These are phyloP conservation scores for Neolentinus lepideus DNA, from an alignment of 1,284 basidiomycete species.

Conservation along the genomic window DNA sequence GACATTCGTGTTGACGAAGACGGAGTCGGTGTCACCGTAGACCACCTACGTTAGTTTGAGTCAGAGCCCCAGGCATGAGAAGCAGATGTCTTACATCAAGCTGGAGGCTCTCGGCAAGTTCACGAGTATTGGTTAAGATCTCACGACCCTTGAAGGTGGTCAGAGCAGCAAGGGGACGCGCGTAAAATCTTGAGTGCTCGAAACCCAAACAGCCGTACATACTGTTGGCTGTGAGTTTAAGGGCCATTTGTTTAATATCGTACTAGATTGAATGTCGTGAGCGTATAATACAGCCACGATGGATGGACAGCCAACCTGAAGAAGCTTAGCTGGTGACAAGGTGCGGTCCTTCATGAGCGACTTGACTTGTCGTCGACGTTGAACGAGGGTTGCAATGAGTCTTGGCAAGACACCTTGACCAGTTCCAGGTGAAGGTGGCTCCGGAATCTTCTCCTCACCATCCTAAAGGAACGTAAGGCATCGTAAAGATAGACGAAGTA, in stretches of 20 bases:
- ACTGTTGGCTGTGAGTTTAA: constrained; percentile 98
- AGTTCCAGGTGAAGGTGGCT: constrained; percentile 72
- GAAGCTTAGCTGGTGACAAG: constrained; percentile 67
- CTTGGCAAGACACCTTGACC: constrained; percentile 89
- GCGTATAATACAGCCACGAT: neutral
- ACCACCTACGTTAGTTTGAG: constrained; percentile 60
- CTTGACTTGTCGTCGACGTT: constrained; percentile 88
- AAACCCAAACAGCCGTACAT: constrained; percentile 99
- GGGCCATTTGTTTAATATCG: constrained; percentile 95
- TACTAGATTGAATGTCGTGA: constrained; percentile 41
- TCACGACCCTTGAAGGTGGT: constrained; percentile 98
- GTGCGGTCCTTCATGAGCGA: constrained; percentile 90
- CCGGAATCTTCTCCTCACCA: constrained; percentile 83
- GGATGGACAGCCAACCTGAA: constrained; percentile 63
- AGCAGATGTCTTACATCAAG: constrained; percentile 49
- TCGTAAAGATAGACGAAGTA: constrained; percentile 5
- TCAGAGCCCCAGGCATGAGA: constrained; percentile 1
- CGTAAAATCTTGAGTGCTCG: constrained; percentile 95
- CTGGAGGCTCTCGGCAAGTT: constrained; percentile 85
- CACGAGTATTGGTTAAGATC: constrained; percentile 90
- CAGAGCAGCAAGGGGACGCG: constrained; percentile 91
- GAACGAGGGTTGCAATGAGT: constrained; percentile 93
- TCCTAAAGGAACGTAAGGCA: constrained; percentile 35
- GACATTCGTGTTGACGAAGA: constrained; percentile 97
- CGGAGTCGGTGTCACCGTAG: constrained; percentile 98